phyloP scores from a whole-genome alignment of 306 rosid species.

The Lagenaria siceraria region DNA sequence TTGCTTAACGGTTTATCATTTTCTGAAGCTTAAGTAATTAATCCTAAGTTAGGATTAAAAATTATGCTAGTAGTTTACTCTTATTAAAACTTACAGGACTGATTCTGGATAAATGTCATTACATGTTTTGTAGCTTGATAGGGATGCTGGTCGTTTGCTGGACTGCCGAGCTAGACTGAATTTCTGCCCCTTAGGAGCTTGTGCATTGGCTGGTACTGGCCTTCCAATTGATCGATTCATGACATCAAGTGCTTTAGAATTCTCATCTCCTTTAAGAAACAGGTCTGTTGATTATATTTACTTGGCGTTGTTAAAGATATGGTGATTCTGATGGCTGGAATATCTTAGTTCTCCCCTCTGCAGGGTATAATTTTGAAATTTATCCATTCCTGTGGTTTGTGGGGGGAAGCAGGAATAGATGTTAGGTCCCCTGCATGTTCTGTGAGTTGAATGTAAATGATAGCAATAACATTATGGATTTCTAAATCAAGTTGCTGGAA shows the following conservation, averaged over 20 bases:
- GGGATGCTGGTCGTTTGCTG: constrained; percentile 71
- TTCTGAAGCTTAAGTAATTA: not conserved
- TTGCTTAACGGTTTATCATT: not conserved
- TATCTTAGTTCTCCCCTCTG: not conserved
- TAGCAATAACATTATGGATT: not conserved
- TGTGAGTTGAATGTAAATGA: not conserved
- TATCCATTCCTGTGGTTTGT: not conserved
- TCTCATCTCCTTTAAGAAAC: constrained; percentile 85
- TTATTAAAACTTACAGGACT: constrained; percentile 1
- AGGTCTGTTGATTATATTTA: constrained; percentile 32
- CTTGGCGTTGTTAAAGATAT: not conserved
- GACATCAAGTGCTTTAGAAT: constrained; percentile 76
- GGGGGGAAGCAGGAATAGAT: not conserved
- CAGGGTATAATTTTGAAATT: not conserved
- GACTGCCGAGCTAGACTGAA: constrained; percentile 84
- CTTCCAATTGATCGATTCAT: constrained; percentile 95
- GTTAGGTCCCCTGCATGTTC: not conserved
- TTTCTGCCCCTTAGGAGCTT: constrained; percentile 87
- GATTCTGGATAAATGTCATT: not conserved
- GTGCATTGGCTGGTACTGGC: constrained; percentile 98
- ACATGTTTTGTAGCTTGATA: constrained; percentile 54
- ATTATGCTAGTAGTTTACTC: not conserved
- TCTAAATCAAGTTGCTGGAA: too few species aligned
- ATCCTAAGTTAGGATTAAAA: not conserved
- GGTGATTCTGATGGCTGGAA: not conserved